phyloP scores from a whole-genome alignment of 2,329 filamentous ascomycete species.

The Penicillium sp. region DNA sequence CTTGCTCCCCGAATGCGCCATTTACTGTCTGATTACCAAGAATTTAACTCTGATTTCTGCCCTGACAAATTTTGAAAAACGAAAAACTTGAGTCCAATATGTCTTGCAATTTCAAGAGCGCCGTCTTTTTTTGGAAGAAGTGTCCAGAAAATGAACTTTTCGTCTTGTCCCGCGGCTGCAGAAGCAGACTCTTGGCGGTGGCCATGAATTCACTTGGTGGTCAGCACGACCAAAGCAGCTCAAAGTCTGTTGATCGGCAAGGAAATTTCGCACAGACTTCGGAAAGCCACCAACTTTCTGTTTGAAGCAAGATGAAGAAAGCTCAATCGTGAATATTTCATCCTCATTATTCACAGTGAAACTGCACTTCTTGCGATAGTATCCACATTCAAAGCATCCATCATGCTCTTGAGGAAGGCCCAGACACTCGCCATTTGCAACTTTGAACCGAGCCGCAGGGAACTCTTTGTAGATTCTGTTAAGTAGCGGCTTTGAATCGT shows the following conservation, averaged over 20 bases:
- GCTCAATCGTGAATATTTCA: constrained; percentile 11
- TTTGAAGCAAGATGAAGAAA: neutral
- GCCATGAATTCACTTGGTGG: constrained; percentile 14
- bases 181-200: constrained; percentile 12
- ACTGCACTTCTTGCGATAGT: constrained; percentile 15
- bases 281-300: constrained; percentile 18
- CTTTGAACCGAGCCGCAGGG: constrained; percentile 6
- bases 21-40: too few species aligned
- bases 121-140: too few species aligned
- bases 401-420: constrained; percentile 10
- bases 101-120: too few species aligned
- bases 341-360: constrained; percentile 14
- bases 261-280: constrained; percentile 9
- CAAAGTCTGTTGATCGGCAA: constrained; percentile 14
- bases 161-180: constrained; percentile 10
- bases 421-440: constrained; percentile 1
- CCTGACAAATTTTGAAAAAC: too few species aligned
- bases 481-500: constrained; percentile 5
- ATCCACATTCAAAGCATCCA: constrained; percentile 17
- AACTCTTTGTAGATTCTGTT: constrained; percentile 8
- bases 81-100: too few species aligned
- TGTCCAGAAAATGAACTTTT: constrained; percentile 5
- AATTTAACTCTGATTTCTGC: too few species aligned
- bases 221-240: constrained; percentile 16
- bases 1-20: too few species aligned